Evolutionary conservation across 805 yeast species (phyloP).

Genomic region (Yarrowia divulgata): DNA sequence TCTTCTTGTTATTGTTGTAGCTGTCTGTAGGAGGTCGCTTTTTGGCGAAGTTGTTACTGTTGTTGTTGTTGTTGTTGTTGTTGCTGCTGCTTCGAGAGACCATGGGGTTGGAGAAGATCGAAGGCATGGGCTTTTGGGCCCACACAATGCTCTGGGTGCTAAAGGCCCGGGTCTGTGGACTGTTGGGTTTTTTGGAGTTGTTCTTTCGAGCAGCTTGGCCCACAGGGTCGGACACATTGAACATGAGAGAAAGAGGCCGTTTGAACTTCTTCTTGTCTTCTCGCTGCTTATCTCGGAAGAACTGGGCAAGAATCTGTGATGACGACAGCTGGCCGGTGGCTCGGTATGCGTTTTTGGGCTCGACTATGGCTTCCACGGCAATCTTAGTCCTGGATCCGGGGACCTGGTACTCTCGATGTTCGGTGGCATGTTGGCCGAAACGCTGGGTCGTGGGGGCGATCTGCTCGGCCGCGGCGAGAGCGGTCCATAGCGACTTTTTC

Average conservation of each 20-base stretch:
- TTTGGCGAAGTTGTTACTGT: neutral
- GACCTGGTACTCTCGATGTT: neutral
- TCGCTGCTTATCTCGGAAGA: neutral
- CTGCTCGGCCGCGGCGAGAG: slow-evolving; percentile 17
- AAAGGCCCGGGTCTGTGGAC: slow-evolving; percentile 19
- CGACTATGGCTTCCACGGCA: slow-evolving; percentile 3
- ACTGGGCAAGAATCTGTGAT: neutral
- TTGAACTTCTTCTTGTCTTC: slow-evolving; percentile 1
- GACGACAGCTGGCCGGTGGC: neutral
- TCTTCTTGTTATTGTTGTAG: neutral
- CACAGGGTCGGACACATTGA: neutral
- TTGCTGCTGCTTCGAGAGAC: slow-evolving; percentile 1
- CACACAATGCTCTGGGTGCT: slow-evolving; percentile 8
- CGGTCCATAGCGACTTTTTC: slow-evolving; percentile 8
- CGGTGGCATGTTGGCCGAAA: slow-evolving; percentile 3
- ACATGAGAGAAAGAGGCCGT: slow-evolving; percentile 1
- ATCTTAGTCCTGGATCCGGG: neutral
- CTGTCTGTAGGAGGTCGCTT: neutral
- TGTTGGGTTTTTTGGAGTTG: neutral
- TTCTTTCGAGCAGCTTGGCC: slow-evolving; percentile 8
- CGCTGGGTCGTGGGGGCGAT: neutral
- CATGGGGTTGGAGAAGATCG: slow-evolving; percentile 15
- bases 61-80: neutral
- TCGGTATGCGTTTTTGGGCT: slow-evolving; percentile 13
- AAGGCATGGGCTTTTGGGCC: slow-evolving; percentile 19